Evolutionary conservation across 2,329 filamentous ascomycete species (phyloP), one percentile per base, ranked within the genome.

Genomic region (Dactylellina drechsleri): DNA sequence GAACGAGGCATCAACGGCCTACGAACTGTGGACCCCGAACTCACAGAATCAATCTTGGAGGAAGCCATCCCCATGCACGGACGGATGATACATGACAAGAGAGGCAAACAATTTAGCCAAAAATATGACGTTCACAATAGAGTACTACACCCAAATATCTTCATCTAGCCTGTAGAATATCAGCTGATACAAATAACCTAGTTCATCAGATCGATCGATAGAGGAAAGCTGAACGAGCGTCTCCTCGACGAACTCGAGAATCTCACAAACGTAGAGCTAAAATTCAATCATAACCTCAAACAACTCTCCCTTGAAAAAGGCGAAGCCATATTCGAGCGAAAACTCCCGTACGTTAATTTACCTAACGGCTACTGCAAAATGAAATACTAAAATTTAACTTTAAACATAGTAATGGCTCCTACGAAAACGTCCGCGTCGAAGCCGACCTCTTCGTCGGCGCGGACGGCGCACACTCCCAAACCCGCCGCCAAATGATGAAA

Each of bases 401-500:
- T 16, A 26, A 45, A 47, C 18, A 4, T 23, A 62, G 40, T n/a
- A 70, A 58, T 41, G 60, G 60, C n/a, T 45, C 68, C 20, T 60
- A 67, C 53, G 78, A 79, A 65, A 76, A 64, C 4, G 68, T 77
- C 65, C 91, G 96, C 80, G 87, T 96, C 20, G 82, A 85, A n/a
- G 98, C 97, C 78, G 93, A 98, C 82, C 88, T 97, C 78, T 89
- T 99, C 84, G 91, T 99, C 70, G 95, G 95, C 8, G 93, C 94
- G 40, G 95, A 99, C 80, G 95, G 95, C 6, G 95, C 95, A 0
- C 94, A 99, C 83, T 98, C 94, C 0, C 90, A 93, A 50, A 90
- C 93, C 2, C 87, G 95, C 60, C 96, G 92, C 81, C 93, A 98
- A 80, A 84, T 99, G 83, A 99, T 99, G 94, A 98, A 98, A 83